Evolutionary conservation across 441 rosid genomes (phyloP), one percentile per base, ranked within the genome.

Genomic region (Populus tomentosa): DNA sequence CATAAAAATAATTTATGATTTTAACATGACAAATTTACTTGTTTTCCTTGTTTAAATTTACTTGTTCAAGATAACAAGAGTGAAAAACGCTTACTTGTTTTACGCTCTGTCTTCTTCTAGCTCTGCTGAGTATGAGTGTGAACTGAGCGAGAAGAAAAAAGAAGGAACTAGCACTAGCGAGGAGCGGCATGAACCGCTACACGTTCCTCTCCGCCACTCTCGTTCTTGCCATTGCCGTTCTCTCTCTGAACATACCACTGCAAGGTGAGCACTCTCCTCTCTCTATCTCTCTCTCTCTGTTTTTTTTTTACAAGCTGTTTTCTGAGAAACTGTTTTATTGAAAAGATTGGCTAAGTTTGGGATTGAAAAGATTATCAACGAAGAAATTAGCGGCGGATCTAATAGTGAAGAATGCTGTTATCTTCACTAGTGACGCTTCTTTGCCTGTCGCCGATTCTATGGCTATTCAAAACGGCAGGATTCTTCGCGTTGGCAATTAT

Each of bases 391-490:
- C 76, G 11, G 97, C 95, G 56, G 98, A 93, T 79, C 85, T 93
- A 79, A 21, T 95, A 1, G 82, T 89, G 73, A 90, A 62, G 21
- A 93, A 93, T 84, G 99, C 90, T 71, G 73, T 90, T 38, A 87
- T 93, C 76, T 93, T 90, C 87, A 95, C 99, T 23, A 87, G 94
- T 77, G 94, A 93, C 63, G 77, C 33, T 21, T 85, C 94, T 68
- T 75, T 85, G 70, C 93, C 88, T 14, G 92, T 90, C 71, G 91
- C 90, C 0, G 97, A 91, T 80, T 90, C 94, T 81, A 87, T 95
- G 89, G 98, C 98, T 56, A 80, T 95, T 68, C 85, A 82, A 50
- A 83, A 88, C 67, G 94, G 94, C 67, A 89, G 92, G 86, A 82
- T 93, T 82, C 89, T 93, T 75, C 86, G 91, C 69, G 82, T 91